phyloP scores from a whole-genome alignment of 169 alveolate species.

The Perkinsus marinus region DNA sequence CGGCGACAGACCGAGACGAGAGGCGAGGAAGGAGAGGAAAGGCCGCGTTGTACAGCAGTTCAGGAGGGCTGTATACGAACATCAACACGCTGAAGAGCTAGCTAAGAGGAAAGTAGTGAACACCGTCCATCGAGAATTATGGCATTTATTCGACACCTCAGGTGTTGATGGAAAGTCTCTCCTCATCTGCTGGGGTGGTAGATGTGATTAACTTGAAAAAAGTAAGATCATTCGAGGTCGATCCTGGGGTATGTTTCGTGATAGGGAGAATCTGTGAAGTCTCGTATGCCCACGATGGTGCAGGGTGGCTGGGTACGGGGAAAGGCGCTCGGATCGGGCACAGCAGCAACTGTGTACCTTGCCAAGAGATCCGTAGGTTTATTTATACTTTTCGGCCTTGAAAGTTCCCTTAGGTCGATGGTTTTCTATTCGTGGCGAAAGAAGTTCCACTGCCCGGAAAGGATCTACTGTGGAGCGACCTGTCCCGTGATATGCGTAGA shows the following conservation, averaged over 20 bases:
- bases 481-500: neutral
- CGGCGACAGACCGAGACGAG: neutral
- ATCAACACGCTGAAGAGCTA: neutral
- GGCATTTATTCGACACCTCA: neutral
- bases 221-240: neutral
- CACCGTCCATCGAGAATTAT: neutral
- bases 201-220: neutral
- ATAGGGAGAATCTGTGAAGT: neutral
- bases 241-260: neutral
- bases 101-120: neutral
- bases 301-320: neutral
- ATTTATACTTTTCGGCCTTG: neutral
- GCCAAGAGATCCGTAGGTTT: neutral
- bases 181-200: neutral
- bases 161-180: neutral
- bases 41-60: neutral
- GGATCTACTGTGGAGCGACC: neutral
- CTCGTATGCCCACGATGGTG: neutral
- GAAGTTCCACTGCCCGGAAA: neutral
- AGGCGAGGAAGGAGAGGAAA: neutral
- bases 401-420: neutral
- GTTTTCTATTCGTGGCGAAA: neutral
- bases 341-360: neutral
- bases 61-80: neutral
- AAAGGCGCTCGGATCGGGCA: neutral